Conservation (phyloP, 2,329 filamentous ascomycete species). For the Diaporthe citriasiana region DNA sequence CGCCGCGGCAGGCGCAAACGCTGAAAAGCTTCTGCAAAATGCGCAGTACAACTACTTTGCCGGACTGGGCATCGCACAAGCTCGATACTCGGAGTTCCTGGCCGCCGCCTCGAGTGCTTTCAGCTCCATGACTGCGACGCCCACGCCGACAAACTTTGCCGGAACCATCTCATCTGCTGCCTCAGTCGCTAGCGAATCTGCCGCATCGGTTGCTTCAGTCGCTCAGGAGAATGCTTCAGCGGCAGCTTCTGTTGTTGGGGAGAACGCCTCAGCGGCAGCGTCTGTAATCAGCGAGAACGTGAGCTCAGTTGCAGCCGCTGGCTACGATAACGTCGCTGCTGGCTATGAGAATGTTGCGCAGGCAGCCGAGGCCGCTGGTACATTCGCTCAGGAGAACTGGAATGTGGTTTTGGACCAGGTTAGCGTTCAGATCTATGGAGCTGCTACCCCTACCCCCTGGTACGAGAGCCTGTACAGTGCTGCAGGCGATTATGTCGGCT, state of each 20-base stretch:
- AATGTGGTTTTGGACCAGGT: conserved; percentile 74
- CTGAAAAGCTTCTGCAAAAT: conserved; percentile 72
- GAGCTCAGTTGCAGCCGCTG: conserved; percentile 52
- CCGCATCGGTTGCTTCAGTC: conserved; percentile 55
- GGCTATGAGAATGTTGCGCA: conserved; percentile 43
- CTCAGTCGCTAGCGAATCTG: conserved; percentile 62
- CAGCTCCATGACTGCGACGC: conserved; percentile 70
- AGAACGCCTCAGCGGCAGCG: conserved; percentile 58
- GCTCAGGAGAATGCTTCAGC: conserved; percentile 52
- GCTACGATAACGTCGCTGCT: conserved; percentile 51
- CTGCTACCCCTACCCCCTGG: conserved; percentile 72
- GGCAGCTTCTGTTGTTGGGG: conserved; percentile 60
- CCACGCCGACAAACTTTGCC: conserved; percentile 69
- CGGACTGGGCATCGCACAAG: conserved; percentile 82
- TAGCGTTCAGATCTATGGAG: conserved; percentile 78
- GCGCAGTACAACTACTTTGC: conserved; percentile 80
- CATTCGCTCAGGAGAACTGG: conserved; percentile 68
- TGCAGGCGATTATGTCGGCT: conserved; percentile 66
- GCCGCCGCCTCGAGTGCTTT: conserved; percentile 79
- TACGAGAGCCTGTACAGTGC: conserved; percentile 64
- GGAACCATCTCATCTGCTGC: conserved; percentile 61
- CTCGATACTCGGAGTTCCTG: conserved; percentile 82
- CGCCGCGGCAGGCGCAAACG: conserved; percentile 55
- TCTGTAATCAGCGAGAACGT: conserved; percentile 54
- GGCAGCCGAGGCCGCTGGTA: conserved; percentile 44